These are phyloP conservation scores for Paxillus rubicundulus DNA, from an alignment of 768 basidiomycete genomes.

Conservation along the genomic window DNA sequence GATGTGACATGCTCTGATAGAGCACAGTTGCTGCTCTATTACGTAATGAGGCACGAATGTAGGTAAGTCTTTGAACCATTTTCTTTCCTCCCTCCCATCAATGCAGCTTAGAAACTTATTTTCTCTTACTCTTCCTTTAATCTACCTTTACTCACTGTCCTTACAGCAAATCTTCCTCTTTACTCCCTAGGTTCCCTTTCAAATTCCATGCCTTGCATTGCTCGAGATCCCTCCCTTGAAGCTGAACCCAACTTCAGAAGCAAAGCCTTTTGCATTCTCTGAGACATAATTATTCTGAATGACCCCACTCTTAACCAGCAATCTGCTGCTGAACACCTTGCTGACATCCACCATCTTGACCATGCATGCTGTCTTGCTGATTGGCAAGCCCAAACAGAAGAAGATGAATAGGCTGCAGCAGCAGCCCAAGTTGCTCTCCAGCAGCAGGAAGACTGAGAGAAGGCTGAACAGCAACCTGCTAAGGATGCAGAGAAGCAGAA, in stretches of 20 bases:
- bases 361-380: background rate
- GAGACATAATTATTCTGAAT: background rate
- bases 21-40: no score
- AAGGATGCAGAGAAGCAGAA: background rate
- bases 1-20: no score
- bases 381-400: background rate
- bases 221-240: background rate
- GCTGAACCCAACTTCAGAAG: background rate
- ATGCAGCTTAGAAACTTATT: no score
- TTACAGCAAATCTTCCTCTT: no score
- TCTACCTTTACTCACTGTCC: no score
- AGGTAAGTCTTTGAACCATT: no score
- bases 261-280: background rate
- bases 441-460: background rate
- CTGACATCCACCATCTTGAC: background rate
- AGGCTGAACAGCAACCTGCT: background rate
- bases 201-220: background rate
- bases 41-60: no score
- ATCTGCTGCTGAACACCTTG: background rate
- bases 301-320: background rate
- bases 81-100: no score
- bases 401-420: background rate
- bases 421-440: background rate
- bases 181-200: background rate
- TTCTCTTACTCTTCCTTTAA: no score